These are phyloP conservation scores for Ustilago esculenta DNA, from an alignment of 1,284 basidiomycete genomes.

Conservation along the genomic window DNA sequence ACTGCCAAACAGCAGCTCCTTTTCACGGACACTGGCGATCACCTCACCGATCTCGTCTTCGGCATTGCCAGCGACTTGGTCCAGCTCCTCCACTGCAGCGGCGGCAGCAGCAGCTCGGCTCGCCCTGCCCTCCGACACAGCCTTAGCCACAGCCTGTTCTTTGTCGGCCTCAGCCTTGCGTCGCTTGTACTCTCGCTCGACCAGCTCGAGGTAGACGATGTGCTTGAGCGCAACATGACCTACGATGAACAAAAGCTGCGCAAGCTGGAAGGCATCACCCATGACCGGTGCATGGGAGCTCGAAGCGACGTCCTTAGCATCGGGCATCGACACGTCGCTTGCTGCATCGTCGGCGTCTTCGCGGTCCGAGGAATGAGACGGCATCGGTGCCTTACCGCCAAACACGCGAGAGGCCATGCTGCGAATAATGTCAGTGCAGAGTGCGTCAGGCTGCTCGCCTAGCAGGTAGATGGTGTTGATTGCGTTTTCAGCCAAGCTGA, in stretches of 20 bases:
- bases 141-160: conserved; percentile 53
- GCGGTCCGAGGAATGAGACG: not conserved
- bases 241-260: conserved; percentile 90
- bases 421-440: conserved; percentile 85
- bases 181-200: conserved; percentile 96
- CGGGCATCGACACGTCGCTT: conserved; percentile 41
- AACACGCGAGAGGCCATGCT: conserved; percentile 81
- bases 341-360: conserved; percentile 26
- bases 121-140: conserved; percentile 52
- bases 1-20: conserved; percentile 84
- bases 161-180: conserved; percentile 88
- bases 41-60: conserved; percentile 98
- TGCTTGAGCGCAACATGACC: conserved; percentile 98
- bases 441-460: conserved; percentile 88
- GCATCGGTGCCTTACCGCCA: conserved; percentile 53
- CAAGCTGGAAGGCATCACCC: conserved; percentile 77
- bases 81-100: conserved; percentile 77
- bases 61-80: conserved; percentile 95
- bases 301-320: conserved; percentile 19
- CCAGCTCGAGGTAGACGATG: conserved; percentile 92
- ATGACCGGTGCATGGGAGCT: conserved; percentile 18
- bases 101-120: conserved; percentile 51
- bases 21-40: conserved; percentile 83
- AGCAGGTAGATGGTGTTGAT: conserved; percentile 95
- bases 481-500: conserved; percentile 93